Conservation (phyloP, 495 filamentous ascomycete species). For the Penicillium roqueforti region DNA sequence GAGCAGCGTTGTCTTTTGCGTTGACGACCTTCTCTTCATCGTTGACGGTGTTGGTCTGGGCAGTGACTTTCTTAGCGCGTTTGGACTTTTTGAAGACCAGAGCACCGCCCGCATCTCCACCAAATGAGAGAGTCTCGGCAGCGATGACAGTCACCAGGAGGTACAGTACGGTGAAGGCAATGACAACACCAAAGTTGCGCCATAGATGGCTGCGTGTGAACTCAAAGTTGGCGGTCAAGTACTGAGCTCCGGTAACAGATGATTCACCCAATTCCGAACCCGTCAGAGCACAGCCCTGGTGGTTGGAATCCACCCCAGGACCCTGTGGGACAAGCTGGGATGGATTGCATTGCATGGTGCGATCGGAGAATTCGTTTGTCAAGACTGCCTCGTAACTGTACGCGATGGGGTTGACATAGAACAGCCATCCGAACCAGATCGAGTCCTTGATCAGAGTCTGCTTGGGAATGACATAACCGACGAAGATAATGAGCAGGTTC, state of each 20-base stretch:
- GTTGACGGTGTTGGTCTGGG: conserved; percentile 35
- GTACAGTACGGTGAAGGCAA: conserved; percentile 66
- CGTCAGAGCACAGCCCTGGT: conserved; percentile 60
- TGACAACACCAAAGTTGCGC: conserved; percentile 75
- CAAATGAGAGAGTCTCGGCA: conserved; percentile 51
- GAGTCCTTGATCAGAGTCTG: conserved; percentile 54
- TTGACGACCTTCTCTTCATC: conserved; percentile 45
- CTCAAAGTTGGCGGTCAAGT: conserved; percentile 51
- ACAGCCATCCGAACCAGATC: conserved; percentile 81
- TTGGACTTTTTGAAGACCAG: conserved; percentile 66
- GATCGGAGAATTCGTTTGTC: conserved; percentile 62
- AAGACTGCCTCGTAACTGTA: conserved; percentile 72
- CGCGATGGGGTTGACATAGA: conserved; percentile 67
- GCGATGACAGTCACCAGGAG: conserved; percentile 62
- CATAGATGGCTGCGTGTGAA: conserved; percentile 66
- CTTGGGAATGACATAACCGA: conserved; percentile 74
- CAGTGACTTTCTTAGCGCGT: conserved; percentile 50
- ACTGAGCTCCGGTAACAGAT: conserved; percentile 54
- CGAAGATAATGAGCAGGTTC: conserved; percentile 69
- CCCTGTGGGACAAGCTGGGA: conserved; percentile 55
- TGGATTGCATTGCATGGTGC: conserved; percentile 56
- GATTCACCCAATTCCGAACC: conserved; percentile 47
- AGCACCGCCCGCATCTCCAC: conserved; percentile 53
- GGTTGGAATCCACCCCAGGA: conserved; percentile 42
- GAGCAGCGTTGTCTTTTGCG: conserved; percentile 34